phyloP scores from a whole-genome alignment of 2,329 filamentous ascomycete genomes.

The Cucurbitaria berberidis region DNA sequence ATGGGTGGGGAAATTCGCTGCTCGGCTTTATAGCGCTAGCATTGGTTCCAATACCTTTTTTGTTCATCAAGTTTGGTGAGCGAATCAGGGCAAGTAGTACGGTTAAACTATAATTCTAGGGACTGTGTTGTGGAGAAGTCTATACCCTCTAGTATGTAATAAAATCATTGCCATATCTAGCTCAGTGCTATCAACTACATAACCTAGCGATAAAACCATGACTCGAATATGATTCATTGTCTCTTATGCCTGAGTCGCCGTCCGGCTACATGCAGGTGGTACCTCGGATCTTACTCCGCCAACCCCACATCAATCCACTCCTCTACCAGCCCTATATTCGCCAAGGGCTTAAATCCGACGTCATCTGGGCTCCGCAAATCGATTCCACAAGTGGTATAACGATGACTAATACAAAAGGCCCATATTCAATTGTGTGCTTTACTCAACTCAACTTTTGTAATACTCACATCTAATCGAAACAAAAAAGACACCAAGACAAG shows the following conservation, averaged over 20 bases:
- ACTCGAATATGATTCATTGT: not conserved
- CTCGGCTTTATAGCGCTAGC: conserved; percentile 43
- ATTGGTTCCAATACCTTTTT: conserved; percentile 44
- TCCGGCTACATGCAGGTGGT: conserved; percentile 5
- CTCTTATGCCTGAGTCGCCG: conserved; percentile 8
- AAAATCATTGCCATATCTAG: not conserved
- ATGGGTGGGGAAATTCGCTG: conserved; percentile 50
- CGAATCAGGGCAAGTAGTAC: conserved; percentile 34
- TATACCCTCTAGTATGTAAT: not conserved
- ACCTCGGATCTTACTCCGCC: conserved; percentile 5
- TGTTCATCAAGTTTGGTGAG: conserved; percentile 46
- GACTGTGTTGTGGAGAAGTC: not conserved
- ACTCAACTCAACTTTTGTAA: too few species aligned
- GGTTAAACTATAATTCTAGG: conserved; percentile 30
- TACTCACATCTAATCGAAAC: not conserved
- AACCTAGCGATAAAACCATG: not conserved
- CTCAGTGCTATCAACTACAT: not conserved
- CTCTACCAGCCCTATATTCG: not conserved
- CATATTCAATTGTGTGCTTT: too few species aligned
- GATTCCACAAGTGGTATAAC: not conserved
- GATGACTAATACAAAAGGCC: too few species aligned
- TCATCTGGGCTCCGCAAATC: not conserved
- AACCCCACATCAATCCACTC: not conserved
- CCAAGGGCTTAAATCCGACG: not conserved
- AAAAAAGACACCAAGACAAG: not conserved